These are phyloP conservation scores for Sugiyamaella novakii DNA, from an alignment of 1,139 yeast genomes.

Conservation along the genomic window DNA sequence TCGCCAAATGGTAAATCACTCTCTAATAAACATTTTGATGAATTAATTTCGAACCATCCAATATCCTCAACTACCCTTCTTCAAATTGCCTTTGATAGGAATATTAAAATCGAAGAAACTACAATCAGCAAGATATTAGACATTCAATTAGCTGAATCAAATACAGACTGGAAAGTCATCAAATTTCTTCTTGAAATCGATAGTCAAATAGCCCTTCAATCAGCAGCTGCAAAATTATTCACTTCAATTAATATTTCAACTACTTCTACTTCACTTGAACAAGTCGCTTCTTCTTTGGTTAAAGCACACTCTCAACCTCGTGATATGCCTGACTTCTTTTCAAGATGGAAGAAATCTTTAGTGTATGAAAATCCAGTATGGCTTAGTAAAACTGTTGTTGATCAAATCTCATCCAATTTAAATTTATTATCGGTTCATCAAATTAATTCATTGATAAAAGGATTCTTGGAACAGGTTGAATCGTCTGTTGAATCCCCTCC, in stretches of 20 bases:
- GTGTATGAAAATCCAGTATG: constrained; percentile 24
- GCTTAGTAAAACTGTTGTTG: constrained; percentile 24
- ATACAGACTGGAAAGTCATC: constrained; percentile 8
- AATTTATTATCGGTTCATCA: constrained; percentile 29
- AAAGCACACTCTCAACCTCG: constrained; percentile 49
- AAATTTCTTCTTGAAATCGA: constrained; percentile 12
- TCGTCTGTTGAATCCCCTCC: neutral
- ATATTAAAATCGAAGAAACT: constrained; percentile 15
- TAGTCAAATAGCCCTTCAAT: constrained; percentile 10
- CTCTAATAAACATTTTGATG: constrained; percentile 10
- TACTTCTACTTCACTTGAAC: constrained; percentile 6
- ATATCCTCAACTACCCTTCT: constrained; percentile 3
- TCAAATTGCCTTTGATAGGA: constrained; percentile 8
- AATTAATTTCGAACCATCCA: constrained; percentile 1
- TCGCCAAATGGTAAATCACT: constrained; percentile 6
- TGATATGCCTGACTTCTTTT: constrained; percentile 56
- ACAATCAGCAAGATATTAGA: constrained; percentile 12
- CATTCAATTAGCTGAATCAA: constrained; percentile 12
- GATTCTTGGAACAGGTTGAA: neutral
- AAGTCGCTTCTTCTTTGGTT: constrained; percentile 38
- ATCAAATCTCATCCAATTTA: constrained; percentile 24
- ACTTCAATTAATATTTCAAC: neutral
- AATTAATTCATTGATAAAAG: constrained; percentile 24
- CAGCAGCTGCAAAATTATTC: constrained; percentile 3
- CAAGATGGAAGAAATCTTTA: constrained; percentile 48